Evolutionary conservation across 192 early-diverging fungal genomes (phyloP), one percentile per base, ranked within the genome.

Genomic region (Coemansia sp.): DNA sequence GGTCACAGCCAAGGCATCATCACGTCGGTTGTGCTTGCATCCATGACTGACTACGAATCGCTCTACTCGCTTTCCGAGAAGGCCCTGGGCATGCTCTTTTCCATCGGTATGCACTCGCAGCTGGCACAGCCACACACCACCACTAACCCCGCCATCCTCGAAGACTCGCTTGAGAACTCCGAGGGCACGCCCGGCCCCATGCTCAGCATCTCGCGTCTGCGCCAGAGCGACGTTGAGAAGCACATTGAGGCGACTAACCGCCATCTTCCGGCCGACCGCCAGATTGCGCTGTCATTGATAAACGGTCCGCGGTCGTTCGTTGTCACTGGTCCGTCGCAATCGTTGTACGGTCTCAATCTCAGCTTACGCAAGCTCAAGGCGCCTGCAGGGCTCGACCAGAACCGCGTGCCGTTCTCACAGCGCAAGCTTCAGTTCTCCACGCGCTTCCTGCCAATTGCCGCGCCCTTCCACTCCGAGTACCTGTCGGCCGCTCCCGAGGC

Each of bases 1-100:
- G 95, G 95, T 71, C 95, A 98, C 77, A 90, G 88, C 64, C 95
- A 98, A 78, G 95, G 95, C 53, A 91, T 98, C 67, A 90, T 98
- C 71, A 89, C 93, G 12, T 92, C 95, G 15, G 91, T 95, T 16
- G 95, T 94, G 65, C 90, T 98, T 84, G 88, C 95, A 15, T 71
- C 91, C 38, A 92, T 94, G 53, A 76, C 86, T 56, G 91, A 93
- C 41, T 86, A 90, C 56, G 89, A 92, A 48, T 92, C 91, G 21
- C 95, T 98, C 78, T 71, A 90, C 64, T 65, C 71, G 59, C 94
- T 94, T 73, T 89, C 92, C 23, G 89, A 89, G 76, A 94, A 95
- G 84, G 94, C 94, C 2, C 85, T 98, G 13, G 86, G 88, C 43
- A 85, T 95, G 52, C 79, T 98, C 48, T 96, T 93, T 76, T 92